Evolutionary conservation across 441 rosid genomes (phyloP).

Genomic region (Brassica balearica): DNA sequence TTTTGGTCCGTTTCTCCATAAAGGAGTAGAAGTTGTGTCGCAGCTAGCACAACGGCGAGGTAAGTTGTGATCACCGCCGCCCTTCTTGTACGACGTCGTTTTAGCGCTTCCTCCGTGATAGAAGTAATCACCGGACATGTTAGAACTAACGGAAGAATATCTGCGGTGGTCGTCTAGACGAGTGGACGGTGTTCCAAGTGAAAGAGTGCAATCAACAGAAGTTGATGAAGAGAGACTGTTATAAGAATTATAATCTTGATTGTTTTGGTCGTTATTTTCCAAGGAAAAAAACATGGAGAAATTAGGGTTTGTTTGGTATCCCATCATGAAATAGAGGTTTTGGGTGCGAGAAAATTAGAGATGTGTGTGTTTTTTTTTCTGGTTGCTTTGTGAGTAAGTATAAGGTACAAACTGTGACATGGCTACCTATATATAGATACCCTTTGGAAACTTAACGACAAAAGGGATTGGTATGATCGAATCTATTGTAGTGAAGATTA

Average conservation of each 20-base stretch:
- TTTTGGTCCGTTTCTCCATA: conserved; percentile 97
- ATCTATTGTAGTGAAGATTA: conserved; percentile 40
- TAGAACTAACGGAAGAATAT: conserved; percentile 42
- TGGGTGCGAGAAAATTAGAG: neutral
- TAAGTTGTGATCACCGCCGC: conserved; percentile 66
- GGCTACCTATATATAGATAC: conserved; percentile 38
- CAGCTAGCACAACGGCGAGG: conserved; percentile 98
- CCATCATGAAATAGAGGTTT: conserved; percentile 38
- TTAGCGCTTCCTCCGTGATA: conserved; percentile 49
- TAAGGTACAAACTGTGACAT: conserved; percentile 27
- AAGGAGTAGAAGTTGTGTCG: conserved; percentile 97
- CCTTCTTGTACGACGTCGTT: conserved; percentile 44
- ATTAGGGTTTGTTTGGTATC: conserved; percentile 47
- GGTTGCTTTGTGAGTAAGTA: conserved; percentile 30
- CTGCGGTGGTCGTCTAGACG: conserved; percentile 53
- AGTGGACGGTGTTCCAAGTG: conserved; percentile 92
- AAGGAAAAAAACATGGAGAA: conserved; percentile 33
- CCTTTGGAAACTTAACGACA: conserved; percentile 33
- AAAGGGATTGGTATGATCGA: conserved; percentile 42
- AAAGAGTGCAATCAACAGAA: conserved; percentile 95
- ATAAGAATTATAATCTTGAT: conserved; percentile 46
- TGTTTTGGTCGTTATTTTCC: conserved; percentile 38
- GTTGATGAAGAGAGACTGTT: conserved; percentile 55
- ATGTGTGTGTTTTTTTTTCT: conserved; percentile 16
- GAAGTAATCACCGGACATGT: conserved; percentile 52